Base-by-base conservation (phyloP, 768 basidiomycete species). In the Lactarius sanguifluus region DNA sequence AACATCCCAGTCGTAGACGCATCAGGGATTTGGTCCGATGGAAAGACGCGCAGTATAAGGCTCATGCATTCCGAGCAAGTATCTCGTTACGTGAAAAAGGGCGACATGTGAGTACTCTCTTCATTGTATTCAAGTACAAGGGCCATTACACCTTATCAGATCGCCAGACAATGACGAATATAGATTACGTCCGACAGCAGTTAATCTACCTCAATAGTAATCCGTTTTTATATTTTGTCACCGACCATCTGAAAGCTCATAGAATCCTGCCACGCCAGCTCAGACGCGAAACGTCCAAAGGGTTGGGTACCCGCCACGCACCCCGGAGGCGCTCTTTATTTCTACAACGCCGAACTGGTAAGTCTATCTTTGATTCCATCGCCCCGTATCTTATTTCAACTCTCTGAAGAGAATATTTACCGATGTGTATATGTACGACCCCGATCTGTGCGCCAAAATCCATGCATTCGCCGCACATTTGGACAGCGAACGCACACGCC, bases 351-450 rank as follows among this genome's bases (percentile, higher is more conserved):
- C 10, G 5, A 16, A 55, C 16, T 9, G 52, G 66, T 55, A n/a
- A 63, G 62, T 59, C 6, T 6, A 20, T 18, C 23, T 7, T 23
- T 23, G 18, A n/a, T 59, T 59, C 32, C 2, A 18, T 30, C 34
- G 18, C 7, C 9, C 25, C 23, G 41, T n/a, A 15, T 59, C 32
- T 38, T 18, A 67, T 20, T 38, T 59, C 25, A 30, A 38, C 18
- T 6, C 28, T 52, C 2, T 25, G 43, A 16, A 67, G 66, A 63
- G 25, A 28, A 59, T 56, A 41, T 67, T 63, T 7, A 67, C 66
- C 15, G 66, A 67, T 43, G 66, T 67, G 20, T 67, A 67, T 41
- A 63, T 67, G 66, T 64, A 67, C 16, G 25, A 67, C 50, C 25
- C 13, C 12, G 6, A 30, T 5, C 40, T 67, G 38, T 59, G 57